Evolutionary conservation across 176 grass and related monocot genomes (phyloP).

Genomic region (Bothriochloa decipiens): DNA sequence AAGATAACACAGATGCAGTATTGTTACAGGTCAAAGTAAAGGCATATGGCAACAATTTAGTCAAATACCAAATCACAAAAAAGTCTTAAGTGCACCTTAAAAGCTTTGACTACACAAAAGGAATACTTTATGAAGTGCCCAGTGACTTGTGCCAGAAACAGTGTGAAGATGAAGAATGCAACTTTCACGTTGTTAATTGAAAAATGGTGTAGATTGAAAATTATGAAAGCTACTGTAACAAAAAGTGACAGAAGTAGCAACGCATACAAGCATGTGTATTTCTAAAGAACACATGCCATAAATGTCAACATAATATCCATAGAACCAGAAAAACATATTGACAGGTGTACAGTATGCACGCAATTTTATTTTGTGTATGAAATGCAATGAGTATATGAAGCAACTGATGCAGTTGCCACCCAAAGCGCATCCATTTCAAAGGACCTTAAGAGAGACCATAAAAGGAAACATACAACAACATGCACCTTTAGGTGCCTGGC

Average conservation of each 20-base stretch:
- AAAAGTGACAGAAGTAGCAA: not conserved
- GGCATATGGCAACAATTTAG: not conserved
- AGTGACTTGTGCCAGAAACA: not conserved
- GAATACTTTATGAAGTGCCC: not conserved
- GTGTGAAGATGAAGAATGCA: not conserved
- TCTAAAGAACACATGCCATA: not conserved
- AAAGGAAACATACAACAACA: not conserved
- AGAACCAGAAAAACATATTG: not conserved
- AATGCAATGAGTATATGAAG: not conserved
- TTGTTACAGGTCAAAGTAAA: not conserved
- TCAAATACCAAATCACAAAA: not conserved
- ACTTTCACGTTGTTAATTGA: not conserved
- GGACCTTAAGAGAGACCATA: not conserved
- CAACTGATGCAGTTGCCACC: not conserved
- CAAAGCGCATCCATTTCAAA: not conserved
- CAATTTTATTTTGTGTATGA: not conserved
- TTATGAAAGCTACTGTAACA: not conserved
- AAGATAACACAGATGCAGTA: not conserved
- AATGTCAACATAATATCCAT: not conserved
- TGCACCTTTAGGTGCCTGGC: not conserved
- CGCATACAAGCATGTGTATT: not conserved
- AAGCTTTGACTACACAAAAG: not conserved
- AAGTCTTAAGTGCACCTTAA: not conserved
- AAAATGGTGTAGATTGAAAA: not conserved
- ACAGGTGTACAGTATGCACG: not conserved